These are phyloP conservation scores for Rhodotorula diobovata DNA, from an alignment of 768 basidiomycete species.

Conservation along the genomic window DNA sequence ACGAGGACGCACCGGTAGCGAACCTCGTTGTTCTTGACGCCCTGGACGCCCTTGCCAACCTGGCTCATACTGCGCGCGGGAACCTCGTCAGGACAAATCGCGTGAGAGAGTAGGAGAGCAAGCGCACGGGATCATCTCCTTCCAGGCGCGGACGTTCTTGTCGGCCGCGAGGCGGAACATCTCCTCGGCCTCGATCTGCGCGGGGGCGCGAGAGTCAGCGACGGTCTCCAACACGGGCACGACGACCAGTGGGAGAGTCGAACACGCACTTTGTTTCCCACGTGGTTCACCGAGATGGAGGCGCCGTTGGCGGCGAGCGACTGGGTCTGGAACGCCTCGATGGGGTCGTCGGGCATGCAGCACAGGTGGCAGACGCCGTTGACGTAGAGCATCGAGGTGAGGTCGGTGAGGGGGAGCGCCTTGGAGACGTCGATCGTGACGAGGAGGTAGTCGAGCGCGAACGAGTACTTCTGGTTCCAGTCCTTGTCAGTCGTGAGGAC, in stretches of 20 bases:
- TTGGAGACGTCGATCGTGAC: slow-evolving; percentile 43
- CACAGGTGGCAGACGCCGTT: slow-evolving; percentile 58
- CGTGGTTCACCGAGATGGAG: slow-evolving; percentile 47
- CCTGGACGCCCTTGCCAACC: slow-evolving; percentile 28
- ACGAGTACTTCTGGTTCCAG: slow-evolving; percentile 21
- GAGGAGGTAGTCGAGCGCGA: slow-evolving; percentile 47
- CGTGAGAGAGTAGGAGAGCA: background rate
- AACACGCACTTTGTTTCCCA: slow-evolving; percentile 54
- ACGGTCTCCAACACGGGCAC: too few species aligned
- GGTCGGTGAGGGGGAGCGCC: slow-evolving; percentile 53
- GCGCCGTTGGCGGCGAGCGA: slow-evolving; percentile 38
- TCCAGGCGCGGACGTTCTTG: slow-evolving; percentile 50
- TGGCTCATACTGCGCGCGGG: slow-evolving; percentile 34
- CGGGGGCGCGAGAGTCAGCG: too few species aligned
- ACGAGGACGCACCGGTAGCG: slow-evolving; percentile 31
- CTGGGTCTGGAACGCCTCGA: slow-evolving; percentile 29
- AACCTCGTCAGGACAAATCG: slow-evolving; percentile 15
- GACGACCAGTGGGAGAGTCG: slow-evolving; percentile 21
- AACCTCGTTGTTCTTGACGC: slow-evolving; percentile 33
- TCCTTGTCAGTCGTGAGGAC: slow-evolving; percentile 50
- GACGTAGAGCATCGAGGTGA: slow-evolving; percentile 55
- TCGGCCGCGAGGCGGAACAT: slow-evolving; percentile 61
- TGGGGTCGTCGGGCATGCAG: slow-evolving; percentile 36
- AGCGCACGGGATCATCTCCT: slow-evolving; percentile 14
- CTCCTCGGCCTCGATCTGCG: slow-evolving; percentile 50